Percentiles rank a stretch among this genome's conserved stretches.
Evolutionary conservation across 805 yeast species (phyloP).

Genomic region (Nakazawaea wickerhamii): DNA sequence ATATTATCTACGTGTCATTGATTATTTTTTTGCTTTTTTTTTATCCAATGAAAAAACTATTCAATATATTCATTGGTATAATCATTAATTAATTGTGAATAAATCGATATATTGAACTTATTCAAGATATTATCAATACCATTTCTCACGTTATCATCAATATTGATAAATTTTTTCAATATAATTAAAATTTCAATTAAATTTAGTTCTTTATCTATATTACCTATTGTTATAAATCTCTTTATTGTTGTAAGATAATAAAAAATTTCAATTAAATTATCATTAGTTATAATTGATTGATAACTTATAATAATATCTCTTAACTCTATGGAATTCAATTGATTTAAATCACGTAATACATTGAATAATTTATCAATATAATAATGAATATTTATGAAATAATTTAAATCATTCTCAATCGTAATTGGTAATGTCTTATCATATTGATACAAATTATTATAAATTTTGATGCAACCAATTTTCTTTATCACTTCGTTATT

Average conservation of each 20-base stretch:
- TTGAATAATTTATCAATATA: constrained; percentile 10
- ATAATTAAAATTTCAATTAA: constrained; percentile 4
- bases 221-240: not conserved
- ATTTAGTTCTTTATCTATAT: not conserved
- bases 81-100: too few relatives aligned
- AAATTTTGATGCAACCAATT: not conserved
- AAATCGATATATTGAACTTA: constrained; percentile 1
- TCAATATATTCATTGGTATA: too few relatives aligned
- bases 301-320: not conserved
- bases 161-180: constrained; percentile 5
- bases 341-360: not conserved
- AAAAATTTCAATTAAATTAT: not conserved
- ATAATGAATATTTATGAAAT: constrained; percentile 1
- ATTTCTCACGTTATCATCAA: not conserved
- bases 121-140: constrained; percentile 2
- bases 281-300: not conserved
- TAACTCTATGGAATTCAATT: not conserved
- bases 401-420: not conserved
- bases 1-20: not conserved
- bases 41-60: too few relatives aligned
- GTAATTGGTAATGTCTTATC: not conserved
- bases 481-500: not conserved
- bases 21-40: not conserved
- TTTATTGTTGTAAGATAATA: constrained; percentile 3
- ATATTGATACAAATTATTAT: not conserved